Evolutionary conservation across 2,329 filamentous ascomycete species (phyloP).

Genomic region (Alternaria sp.): DNA sequence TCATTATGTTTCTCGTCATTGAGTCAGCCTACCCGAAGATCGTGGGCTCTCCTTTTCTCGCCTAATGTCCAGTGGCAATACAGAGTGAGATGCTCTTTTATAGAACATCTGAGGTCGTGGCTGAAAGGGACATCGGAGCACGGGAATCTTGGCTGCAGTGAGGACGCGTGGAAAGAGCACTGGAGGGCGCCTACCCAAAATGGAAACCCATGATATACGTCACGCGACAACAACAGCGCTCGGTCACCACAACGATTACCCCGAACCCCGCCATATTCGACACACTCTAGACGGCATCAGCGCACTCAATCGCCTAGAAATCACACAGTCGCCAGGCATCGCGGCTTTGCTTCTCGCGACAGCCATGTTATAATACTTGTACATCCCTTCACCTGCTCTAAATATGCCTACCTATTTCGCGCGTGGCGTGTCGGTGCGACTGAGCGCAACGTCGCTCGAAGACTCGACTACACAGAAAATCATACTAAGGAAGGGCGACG

Average conservation of each 20-base stretch:
- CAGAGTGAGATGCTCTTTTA: no score
- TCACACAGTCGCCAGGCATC: neutral
- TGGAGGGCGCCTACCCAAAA: slow-evolving; percentile 20
- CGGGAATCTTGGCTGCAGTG: neutral
- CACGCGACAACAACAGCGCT: slow-evolving; percentile 22
- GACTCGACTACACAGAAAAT: slow-evolving; percentile 38
- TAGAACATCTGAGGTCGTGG: neutral
- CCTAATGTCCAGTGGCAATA: neutral
- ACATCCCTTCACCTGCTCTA: neutral
- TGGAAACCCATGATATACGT: slow-evolving; percentile 18
- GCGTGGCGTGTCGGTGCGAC: slow-evolving; percentile 33
- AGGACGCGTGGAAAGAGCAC: slow-evolving; percentile 7
- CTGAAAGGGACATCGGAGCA: neutral
- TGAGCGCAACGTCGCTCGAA: slow-evolving; percentile 36
- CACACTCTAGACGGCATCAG: slow-evolving; percentile 2
- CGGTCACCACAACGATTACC: slow-evolving; percentile 6
- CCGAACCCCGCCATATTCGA: slow-evolving; percentile 5
- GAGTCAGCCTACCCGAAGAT: no score
- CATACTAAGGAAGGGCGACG: slow-evolving; percentile 29
- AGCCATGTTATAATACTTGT: neutral
- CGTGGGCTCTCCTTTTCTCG: neutral
- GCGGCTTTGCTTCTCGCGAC: neutral
- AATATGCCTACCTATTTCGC: slow-evolving; percentile 47
- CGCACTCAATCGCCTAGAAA: neutral
- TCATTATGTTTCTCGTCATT: neutral